phyloP scores from a whole-genome alignment of 2,329 filamentous ascomycete species.

The Rutstroemia sp. region DNA sequence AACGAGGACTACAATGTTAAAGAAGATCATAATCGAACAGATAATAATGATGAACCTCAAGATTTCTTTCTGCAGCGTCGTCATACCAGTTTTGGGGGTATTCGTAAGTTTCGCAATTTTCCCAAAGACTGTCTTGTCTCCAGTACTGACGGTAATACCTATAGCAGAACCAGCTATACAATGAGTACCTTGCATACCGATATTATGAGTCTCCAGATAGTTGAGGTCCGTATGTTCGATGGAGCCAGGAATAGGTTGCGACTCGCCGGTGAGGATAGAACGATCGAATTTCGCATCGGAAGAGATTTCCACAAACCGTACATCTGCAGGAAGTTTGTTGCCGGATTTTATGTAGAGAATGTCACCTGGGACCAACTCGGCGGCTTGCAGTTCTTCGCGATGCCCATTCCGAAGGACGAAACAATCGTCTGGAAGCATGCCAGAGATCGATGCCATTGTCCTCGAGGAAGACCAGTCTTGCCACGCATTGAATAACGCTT shows the following conservation, averaged over 20 bases:
- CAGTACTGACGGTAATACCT: constrained; percentile 65
- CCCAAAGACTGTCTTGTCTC: constrained; percentile 66
- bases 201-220: constrained; percentile 67
- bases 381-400: constrained; percentile 40
- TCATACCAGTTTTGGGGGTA: constrained; percentile 57
- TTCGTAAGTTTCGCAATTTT: constrained; percentile 65
- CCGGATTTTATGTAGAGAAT: constrained; percentile 60
- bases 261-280: constrained; percentile 66
- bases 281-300: constrained; percentile 67
- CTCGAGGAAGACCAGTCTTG: constrained; percentile 67
- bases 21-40: constrained; percentile 54
- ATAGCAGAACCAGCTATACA: constrained; percentile 60
- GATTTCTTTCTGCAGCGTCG: constrained; percentile 64
- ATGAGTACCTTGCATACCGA: constrained; percentile 72
- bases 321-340: constrained; percentile 66
- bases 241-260: constrained; percentile 52
- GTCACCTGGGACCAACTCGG: constrained; percentile 64
- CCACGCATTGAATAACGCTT: constrained; percentile 61
- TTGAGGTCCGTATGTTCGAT: constrained; percentile 61
- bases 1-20: constrained; percentile 55
- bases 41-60: constrained; percentile 65
- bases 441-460: constrained; percentile 72
- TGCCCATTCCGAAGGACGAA: constrained; percentile 53
- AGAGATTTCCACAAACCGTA: constrained; percentile 60
- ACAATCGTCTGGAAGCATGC: constrained; percentile 67